phyloP scores from a whole-genome alignment of 306 rosid genomes.

The Morella rubra region DNA sequence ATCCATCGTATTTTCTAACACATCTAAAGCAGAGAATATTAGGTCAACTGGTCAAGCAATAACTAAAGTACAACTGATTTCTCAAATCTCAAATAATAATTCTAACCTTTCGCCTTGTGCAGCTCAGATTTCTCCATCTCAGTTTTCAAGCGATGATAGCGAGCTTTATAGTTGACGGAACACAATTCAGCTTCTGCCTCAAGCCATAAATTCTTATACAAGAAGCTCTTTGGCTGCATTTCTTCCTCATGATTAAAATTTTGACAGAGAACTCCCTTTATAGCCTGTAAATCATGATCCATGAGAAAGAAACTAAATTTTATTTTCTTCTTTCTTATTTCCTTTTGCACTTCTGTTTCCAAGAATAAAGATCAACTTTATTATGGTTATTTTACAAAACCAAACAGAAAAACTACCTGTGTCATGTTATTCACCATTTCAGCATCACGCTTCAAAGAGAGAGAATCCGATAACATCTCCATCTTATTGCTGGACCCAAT shows the following conservation, averaged over 20 bases:
- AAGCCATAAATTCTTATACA: constrained; percentile 88
- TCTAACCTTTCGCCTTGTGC: constrained; percentile 51
- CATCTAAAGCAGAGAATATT: constrained; percentile 28
- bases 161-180: constrained; percentile 64
- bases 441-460: constrained; percentile 33
- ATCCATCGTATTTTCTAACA: constrained; percentile 34
- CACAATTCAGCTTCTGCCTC: constrained; percentile 96
- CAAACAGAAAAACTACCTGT: constrained; percentile 47
- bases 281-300: constrained; percentile 51
- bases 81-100: neutral
- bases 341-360: constrained; percentile 4
- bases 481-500: constrained; percentile 31
- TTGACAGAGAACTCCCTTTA: constrained; percentile 69
- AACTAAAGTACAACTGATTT: neutral
- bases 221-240: constrained; percentile 46
- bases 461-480: constrained; percentile 30
- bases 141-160: constrained; percentile 61
- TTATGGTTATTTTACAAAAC: constrained; percentile 12
- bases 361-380: constrained; percentile 4
- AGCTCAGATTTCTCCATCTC: constrained; percentile 60
- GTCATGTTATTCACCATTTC: constrained; percentile 52
- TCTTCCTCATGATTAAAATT: constrained; percentile 60
- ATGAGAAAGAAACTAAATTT: constrained; percentile 11
- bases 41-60: constrained; percentile 27
- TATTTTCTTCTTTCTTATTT: constrained; percentile 1